phyloP scores from a whole-genome alignment of 2,329 filamentous ascomycete genomes.

The Penicillium thymicola region DNA sequence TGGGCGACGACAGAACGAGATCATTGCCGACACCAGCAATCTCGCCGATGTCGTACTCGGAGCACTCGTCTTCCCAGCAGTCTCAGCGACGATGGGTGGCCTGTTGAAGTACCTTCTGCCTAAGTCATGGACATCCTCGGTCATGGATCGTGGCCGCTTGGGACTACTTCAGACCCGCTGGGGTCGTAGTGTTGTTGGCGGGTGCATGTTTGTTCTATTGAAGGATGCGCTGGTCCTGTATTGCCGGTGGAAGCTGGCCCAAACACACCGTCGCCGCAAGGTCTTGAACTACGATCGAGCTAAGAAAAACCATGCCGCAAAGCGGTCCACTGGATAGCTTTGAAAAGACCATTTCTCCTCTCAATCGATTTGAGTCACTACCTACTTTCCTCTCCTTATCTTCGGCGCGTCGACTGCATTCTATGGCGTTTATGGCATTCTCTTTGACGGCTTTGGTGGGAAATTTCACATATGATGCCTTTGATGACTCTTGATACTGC shows the following conservation, averaged over 20 bases:
- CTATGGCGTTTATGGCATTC: slow-evolving; percentile 15
- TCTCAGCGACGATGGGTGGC: slow-evolving; percentile 76
- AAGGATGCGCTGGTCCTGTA: slow-evolving; percentile 66
- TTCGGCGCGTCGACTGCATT: slow-evolving; percentile 16
- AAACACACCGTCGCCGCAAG: slow-evolving; percentile 46
- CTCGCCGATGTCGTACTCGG: slow-evolving; percentile 62
- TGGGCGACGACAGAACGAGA: slow-evolving; percentile 44
- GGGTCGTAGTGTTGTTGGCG: slow-evolving; percentile 85
- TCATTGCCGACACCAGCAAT: slow-evolving; percentile 53
- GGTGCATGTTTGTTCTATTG: slow-evolving; percentile 80
- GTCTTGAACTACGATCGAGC: slow-evolving; percentile 47
- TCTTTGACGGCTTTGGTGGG: slow-evolving; percentile 8
- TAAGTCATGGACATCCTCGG: slow-evolving; percentile 55
- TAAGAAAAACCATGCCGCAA: slow-evolving; percentile 34
- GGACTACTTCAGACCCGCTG: slow-evolving; percentile 78
- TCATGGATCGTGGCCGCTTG: slow-evolving; percentile 46
- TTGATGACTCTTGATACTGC: slow-evolving; percentile 7
- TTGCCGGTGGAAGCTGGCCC: slow-evolving; percentile 50
- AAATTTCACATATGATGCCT: slow-evolving; percentile 15
- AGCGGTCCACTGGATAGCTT: slow-evolving; percentile 12
- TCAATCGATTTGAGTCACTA: neutral
- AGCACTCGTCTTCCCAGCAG: slow-evolving; percentile 73
- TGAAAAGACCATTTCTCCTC: neutral
- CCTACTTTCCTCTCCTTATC: neutral
- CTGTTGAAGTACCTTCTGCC: slow-evolving; percentile 68